These are phyloP conservation scores for Candolleomyces aberdarensis DNA, from an alignment of 768 basidiomycete genomes.

Conservation along the genomic window DNA sequence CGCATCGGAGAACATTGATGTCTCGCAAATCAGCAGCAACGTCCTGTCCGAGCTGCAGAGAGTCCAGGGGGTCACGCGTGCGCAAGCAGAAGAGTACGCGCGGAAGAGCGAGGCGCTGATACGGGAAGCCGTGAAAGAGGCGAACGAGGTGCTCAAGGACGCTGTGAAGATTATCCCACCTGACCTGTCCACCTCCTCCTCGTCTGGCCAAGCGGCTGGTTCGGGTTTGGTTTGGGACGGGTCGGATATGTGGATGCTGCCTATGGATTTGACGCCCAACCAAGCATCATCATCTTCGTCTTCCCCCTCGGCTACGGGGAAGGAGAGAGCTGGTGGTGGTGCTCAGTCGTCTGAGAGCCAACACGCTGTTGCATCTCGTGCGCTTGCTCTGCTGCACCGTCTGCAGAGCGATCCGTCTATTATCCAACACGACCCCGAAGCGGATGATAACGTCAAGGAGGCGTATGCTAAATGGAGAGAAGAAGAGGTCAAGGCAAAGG, in stretches of 20 bases:
- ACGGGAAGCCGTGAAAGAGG: slow-evolving; percentile 72
- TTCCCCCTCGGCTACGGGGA: background rate
- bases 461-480: slow-evolving; percentile 57
- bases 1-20: slow-evolving; percentile 60
- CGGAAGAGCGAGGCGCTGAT: slow-evolving; percentile 67
- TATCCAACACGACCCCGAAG: slow-evolving; percentile 71
- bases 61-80: slow-evolving; percentile 70
- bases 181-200: slow-evolving; percentile 36
- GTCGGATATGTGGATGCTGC: slow-evolving; percentile 81
- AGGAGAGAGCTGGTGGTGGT: slow-evolving; percentile 9
- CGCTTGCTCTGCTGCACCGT: slow-evolving; percentile 71
- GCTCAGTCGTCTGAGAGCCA: slow-evolving; percentile 11
- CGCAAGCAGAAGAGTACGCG: slow-evolving; percentile 82
- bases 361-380: slow-evolving; percentile 61
- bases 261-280: slow-evolving; percentile 24
- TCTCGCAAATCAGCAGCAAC: slow-evolving; percentile 63
- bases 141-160: slow-evolving; percentile 78
- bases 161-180: slow-evolving; percentile 94
- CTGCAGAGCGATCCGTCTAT: slow-evolving; percentile 74
- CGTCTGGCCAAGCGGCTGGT: slow-evolving; percentile 13
- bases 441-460: slow-evolving; percentile 52
- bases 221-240: slow-evolving; percentile 75
- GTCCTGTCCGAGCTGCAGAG: slow-evolving; percentile 65
- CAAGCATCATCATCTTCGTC: slow-evolving; percentile 7
- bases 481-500: slow-evolving; percentile 47